Evolutionary conservation across 331 rosid species (phyloP), one percentile per base, ranked within the genome.

Genomic region (Quercus tomentella): DNA sequence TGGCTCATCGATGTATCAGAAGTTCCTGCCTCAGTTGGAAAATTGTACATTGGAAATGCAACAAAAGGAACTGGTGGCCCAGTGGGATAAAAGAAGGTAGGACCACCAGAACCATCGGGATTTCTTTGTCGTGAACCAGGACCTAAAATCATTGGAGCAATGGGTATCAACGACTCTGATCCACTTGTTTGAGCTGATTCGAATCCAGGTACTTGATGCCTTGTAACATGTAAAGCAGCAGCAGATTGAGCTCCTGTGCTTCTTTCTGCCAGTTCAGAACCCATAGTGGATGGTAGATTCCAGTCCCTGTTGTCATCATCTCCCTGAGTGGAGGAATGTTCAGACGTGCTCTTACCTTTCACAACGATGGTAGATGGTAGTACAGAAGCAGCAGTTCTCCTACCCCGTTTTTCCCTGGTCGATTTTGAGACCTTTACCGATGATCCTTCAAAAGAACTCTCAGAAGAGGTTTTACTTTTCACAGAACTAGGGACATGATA

Each of bases 51-150:
- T 25, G 94, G 96, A 87, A 91, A 86, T 61, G 95, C 80, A 75
- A 96, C 83, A 83, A 93, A 86, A 58, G 99, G 99, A 72, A 96
- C 94, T 0, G 98, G 99, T 23, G 99, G 99, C 26, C 99, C 99
- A 1, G 98, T 89, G 56, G 94, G 91, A 90, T 93, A 96, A 83
- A 96, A 95, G 51, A 80, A 83, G 57, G 94, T 89, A 86, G 79
- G 78, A 78, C 66, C 84, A 51, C 93, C 96, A 68, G 97, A 87
- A 80, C 80, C 84, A 84, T 90, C 97, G 6, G 16, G 17, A 68
- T 87, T 82, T 87, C 93, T 89, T 86, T 91, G 98, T 69, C 84
- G 90, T 35, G 98, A 89, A 65, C 92, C 89, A 49, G 89, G 87
- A 68, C 94, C 96, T 80, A 93, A 75, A 76, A 93, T 79, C 89